These are phyloP conservation scores for Pseudisothecium myosuroides DNA, from an alignment of 225 moss, liverwort and hornwort genomes.

Conservation along the genomic window DNA sequence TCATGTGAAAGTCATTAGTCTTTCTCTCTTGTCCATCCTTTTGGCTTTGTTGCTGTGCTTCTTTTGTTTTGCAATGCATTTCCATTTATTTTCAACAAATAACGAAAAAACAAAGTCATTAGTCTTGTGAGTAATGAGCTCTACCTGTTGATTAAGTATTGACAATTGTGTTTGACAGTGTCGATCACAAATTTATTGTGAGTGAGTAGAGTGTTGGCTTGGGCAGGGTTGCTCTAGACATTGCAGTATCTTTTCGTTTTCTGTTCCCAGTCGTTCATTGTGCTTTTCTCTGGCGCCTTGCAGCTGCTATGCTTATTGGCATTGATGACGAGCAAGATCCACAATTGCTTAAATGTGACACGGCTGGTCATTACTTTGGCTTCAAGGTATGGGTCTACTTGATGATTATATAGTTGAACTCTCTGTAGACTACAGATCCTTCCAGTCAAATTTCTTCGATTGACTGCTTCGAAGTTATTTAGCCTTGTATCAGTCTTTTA, in stretches of 20 bases:
- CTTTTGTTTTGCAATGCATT: too few relatives aligned
- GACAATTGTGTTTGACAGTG: background rate
- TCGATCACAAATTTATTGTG: background rate
- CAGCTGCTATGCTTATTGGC: constrained; percentile 97
- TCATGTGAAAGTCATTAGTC: background rate
- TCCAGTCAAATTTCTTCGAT: background rate
- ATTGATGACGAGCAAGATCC: constrained; percentile 94
- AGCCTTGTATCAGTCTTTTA: background rate
- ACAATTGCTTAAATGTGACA: constrained; percentile 89
- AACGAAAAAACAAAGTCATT: too few relatives aligned
- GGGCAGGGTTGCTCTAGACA: background rate
- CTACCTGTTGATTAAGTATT: background rate
- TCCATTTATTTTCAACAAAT: too few relatives aligned
- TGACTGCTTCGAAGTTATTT: background rate
- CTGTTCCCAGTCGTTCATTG: background rate
- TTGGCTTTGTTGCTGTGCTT: too few relatives aligned
- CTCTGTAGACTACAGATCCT: background rate
- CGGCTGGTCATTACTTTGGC: constrained; percentile 94
- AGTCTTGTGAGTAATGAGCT: background rate
- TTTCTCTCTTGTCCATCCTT: too few relatives aligned
- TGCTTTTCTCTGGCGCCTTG: background rate
- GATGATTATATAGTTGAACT: background rate
- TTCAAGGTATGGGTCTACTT: constrained; percentile 54
- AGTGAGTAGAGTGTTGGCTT: background rate
- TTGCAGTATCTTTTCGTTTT: background rate